Percentiles rank a stretch among this genome's conserved stretches.
phyloP scores from a whole-genome alignment of 2,329 filamentous ascomycete genomes.

The Penicillium psychrosexuale region DNA sequence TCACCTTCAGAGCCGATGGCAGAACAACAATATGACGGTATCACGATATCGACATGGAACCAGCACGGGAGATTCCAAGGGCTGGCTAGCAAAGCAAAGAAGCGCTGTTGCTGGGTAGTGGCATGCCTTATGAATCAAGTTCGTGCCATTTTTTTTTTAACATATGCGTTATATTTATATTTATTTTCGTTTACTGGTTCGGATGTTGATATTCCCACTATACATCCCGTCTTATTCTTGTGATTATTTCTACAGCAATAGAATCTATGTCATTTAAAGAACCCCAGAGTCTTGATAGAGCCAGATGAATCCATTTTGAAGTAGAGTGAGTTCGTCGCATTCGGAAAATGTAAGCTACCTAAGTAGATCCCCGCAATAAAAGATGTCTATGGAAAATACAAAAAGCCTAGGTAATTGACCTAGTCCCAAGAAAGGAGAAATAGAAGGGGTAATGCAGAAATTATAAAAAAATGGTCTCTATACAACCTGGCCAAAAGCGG shows the following conservation, averaged over 20 bases:
- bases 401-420: slow-evolving; percentile 2
- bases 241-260: slow-evolving; percentile 5
- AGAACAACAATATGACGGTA: slow-evolving; percentile 43
- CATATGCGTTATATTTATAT: neutral
- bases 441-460: slow-evolving; percentile 16
- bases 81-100: slow-evolving; percentile 47
- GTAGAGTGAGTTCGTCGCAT: slow-evolving; percentile 11
- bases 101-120: slow-evolving; percentile 40
- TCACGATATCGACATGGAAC: slow-evolving; percentile 41
- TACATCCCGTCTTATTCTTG: slow-evolving; percentile 7
- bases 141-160: neutral
- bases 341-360: slow-evolving; percentile 6
- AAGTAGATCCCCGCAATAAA: slow-evolving; percentile 9
- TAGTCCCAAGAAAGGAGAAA: slow-evolving; percentile 5
- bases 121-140: neutral
- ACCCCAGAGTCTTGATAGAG: neutral
- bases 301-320: neutral
- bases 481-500: slow-evolving; percentile 73
- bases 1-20: slow-evolving; percentile 45
- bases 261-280: neutral
- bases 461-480: slow-evolving; percentile 36
- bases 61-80: slow-evolving; percentile 39
- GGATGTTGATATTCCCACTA: slow-evolving; percentile 9
- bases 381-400: slow-evolving; percentile 15
- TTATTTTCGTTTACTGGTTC: slow-evolving; percentile 1